Evolutionary conservation across 1,284 basidiomycete genomes (phyloP).

Genomic region (Rhodotorula mucilaginosa): DNA sequence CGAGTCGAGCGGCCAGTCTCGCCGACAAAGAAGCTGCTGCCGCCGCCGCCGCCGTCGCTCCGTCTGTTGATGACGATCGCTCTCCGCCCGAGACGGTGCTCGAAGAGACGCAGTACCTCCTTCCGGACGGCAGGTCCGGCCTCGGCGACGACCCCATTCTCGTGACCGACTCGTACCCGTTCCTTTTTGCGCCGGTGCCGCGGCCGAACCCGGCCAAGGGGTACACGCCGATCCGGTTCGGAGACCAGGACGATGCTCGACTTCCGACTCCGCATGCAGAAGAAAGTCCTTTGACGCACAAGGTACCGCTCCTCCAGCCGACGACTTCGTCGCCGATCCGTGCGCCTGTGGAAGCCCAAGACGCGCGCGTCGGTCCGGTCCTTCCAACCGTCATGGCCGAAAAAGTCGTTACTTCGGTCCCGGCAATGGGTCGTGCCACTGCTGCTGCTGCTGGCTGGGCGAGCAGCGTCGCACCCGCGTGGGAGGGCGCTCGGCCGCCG

Average conservation of each 20-base stretch:
- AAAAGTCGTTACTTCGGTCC: neutral
- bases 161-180: neutral
- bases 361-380: neutral
- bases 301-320: neutral
- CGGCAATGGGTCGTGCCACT: too few species aligned
- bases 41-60: neutral
- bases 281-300: neutral
- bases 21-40: neutral
- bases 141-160: neutral
- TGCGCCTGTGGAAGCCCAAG: neutral
- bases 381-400: neutral
- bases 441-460: neutral
- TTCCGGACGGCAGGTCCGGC: neutral
- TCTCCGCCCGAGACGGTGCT: conserved; percentile 2
- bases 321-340: neutral
- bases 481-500: conserved; percentile 5
- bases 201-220: neutral
- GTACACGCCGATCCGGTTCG: conserved; percentile 1
- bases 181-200: neutral
- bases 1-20: neutral
- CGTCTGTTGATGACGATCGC: neutral
- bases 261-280: neutral
- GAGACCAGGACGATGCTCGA: neutral
- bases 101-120: conserved; percentile 14
- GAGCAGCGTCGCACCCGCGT: neutral